A percentile compares a stretch with the other conserved stretches of the same genome.
These are phyloP conservation scores for Gossypium anomalum DNA, from an alignment of 345 rosid genomes.

Conservation along the genomic window DNA sequence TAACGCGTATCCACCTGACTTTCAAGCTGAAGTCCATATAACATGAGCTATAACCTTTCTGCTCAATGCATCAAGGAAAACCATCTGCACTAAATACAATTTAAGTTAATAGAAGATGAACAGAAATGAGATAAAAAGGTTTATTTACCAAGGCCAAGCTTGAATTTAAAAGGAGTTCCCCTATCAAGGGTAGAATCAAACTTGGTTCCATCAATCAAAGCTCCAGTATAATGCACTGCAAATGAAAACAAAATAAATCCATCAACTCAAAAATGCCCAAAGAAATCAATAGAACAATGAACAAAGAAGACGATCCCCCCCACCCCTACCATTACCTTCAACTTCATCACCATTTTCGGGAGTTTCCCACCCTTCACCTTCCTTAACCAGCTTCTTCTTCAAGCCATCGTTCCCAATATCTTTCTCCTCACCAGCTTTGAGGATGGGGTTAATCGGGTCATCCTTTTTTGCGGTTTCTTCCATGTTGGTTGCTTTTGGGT, in stretches of 20 bases:
- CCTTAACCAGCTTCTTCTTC: conserved; percentile 43
- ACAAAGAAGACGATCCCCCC: not conserved
- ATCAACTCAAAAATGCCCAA: not conserved
- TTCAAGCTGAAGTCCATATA: not conserved
- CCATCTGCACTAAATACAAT: not conserved
- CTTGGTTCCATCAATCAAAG: conserved; percentile 53
- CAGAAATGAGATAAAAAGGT: no score
- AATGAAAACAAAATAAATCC: not conserved
- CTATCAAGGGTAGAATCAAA: conserved; percentile 66
- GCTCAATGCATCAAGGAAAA: not conserved
- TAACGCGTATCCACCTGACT: not conserved
- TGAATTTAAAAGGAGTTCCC: conserved; percentile 51
- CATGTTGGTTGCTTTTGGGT: conserved; percentile 21
- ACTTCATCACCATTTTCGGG: conserved; percentile 41
- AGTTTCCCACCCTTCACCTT: conserved; percentile 46
- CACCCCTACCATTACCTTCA: conserved; percentile 20
- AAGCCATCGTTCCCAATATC: conserved; percentile 43
- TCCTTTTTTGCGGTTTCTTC: conserved; percentile 13
- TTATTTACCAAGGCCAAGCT: conserved; percentile 52
- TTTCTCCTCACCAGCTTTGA: conserved; percentile 36
- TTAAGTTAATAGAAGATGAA: no score
- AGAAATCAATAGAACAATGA: not conserved
- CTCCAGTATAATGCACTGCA: conserved; percentile 51
- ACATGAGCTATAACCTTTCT: not conserved
- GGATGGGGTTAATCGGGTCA: not conserved